Percentiles rank a stretch among this genome's conserved stretches.
Conservation (phyloP, 2,329 filamentous ascomycete species). For the Venturia aucupariae region DNA sequence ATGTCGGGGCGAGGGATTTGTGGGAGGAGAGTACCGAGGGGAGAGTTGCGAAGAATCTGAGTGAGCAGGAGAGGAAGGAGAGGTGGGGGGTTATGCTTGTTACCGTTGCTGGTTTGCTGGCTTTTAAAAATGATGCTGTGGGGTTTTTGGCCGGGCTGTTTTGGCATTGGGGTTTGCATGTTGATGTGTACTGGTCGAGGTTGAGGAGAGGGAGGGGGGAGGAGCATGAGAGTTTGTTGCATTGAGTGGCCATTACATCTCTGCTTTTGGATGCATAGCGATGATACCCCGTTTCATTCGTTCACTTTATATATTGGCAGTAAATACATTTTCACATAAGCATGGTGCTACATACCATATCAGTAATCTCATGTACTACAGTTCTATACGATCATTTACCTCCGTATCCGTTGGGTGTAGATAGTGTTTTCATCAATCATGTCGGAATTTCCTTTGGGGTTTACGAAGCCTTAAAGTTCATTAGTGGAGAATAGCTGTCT, state of each 20-base stretch:
- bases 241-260: not conserved
- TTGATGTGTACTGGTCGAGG: not conserved
- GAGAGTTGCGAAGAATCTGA: slow-evolving; percentile 33
- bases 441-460: too few relatives aligned
- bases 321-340: too few relatives aligned
- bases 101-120: slow-evolving; percentile 71
- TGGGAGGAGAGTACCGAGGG: slow-evolving; percentile 25
- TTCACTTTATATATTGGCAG: too few relatives aligned
- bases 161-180: slow-evolving; percentile 59
- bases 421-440: too few relatives aligned
- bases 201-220: not conserved
- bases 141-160: slow-evolving; percentile 76
- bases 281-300: too few relatives aligned
- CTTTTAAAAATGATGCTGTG: slow-evolving; percentile 82
- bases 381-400: too few relatives aligned
- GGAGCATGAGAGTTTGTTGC: not conserved
- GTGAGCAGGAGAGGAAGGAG: slow-evolving; percentile 56
- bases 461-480: too few relatives aligned
- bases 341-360: too few relatives aligned
- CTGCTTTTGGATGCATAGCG: not conserved
- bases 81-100: slow-evolving; percentile 87
- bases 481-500: too few relatives aligned
- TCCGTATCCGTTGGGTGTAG: too few relatives aligned
- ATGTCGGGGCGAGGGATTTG: slow-evolving; percentile 58
- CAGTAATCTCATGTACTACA: too few relatives aligned